Conservation (phyloP, 148 eudicot genomes). For the Silene latifolia region DNA sequence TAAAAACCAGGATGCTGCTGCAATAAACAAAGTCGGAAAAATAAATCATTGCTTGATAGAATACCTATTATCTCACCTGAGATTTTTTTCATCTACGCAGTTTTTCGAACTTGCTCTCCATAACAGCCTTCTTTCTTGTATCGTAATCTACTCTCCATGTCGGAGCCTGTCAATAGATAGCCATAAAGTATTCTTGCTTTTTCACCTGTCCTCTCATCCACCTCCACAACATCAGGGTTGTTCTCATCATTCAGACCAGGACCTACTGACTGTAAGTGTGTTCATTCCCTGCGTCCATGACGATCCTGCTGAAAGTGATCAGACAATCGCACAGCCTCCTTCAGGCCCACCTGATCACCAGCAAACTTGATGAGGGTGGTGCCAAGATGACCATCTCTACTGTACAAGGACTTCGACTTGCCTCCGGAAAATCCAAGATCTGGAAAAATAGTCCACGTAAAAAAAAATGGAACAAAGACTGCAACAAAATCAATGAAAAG, state of each 20-base stretch:
- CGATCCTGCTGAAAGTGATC: constrained; percentile 66
- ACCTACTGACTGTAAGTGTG: constrained; percentile 44
- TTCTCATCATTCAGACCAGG: constrained; percentile 54
- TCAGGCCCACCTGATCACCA: constrained; percentile 64
- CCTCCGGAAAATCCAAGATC: constrained; percentile 76
- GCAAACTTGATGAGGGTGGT: constrained; percentile 62
- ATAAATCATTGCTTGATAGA: no score
- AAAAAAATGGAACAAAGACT: not conserved
- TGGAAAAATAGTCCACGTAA: constrained; percentile 20
- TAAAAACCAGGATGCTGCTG: no score
- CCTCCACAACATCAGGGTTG: constrained; percentile 60
- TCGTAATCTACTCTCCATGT: constrained; percentile 78
- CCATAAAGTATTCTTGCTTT: constrained; percentile 69
- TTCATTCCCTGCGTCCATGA: constrained; percentile 74
- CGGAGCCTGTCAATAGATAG: constrained; percentile 63
- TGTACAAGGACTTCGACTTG: constrained; percentile 72
- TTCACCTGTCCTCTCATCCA: constrained; percentile 68
- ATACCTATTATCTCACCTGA: no score
- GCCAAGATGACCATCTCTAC: constrained; percentile 80
- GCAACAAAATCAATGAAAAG: not conserved
- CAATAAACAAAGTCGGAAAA: no score
- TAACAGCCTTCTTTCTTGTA: constrained; percentile 55
- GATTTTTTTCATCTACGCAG: constrained; percentile 14
- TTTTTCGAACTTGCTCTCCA: constrained; percentile 60
- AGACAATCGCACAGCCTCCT: constrained; percentile 67